These are phyloP conservation scores for Globisporangium paroecandrum DNA, from an alignment of 352 stramenopile genomes.

Conservation along the genomic window DNA sequence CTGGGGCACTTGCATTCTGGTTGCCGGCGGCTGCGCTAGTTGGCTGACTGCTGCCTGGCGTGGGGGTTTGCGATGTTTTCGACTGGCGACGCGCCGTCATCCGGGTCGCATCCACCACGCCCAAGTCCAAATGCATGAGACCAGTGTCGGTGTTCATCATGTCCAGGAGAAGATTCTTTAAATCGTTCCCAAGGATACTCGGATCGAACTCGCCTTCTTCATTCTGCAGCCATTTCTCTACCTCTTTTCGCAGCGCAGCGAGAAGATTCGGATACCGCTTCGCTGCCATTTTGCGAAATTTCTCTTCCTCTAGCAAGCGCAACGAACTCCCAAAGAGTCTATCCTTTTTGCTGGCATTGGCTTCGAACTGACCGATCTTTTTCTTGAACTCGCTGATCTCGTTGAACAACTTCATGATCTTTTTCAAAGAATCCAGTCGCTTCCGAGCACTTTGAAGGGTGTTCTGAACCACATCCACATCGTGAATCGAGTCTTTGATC, in stretches of 20 bases:
- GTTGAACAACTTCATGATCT: conserved; percentile 75
- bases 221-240: conserved; percentile 71
- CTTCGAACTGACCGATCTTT: conserved; percentile 74
- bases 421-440: conserved; percentile 65
- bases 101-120: conserved; percentile 33
- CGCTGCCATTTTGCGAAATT: conserved; percentile 66
- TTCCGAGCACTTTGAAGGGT: conserved; percentile 52
- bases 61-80: conserved; percentile 30
- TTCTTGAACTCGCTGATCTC: conserved; percentile 69
- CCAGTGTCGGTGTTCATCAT: conserved; percentile 83
- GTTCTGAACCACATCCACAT: conserved; percentile 42
- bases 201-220: conserved; percentile 72
- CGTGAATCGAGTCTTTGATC: conserved; percentile 39
- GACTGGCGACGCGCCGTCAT: conserved; percentile 30
- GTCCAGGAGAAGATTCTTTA: conserved; percentile 69
- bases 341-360: conserved; percentile 65
- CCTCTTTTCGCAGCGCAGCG: conserved; percentile 51
- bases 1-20: conserved; percentile 17
- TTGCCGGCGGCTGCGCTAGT: conserved; percentile 14
- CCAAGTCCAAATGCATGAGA: conserved; percentile 82
- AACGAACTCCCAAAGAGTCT: conserved; percentile 73
- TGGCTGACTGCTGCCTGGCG: conserved; percentile 20
- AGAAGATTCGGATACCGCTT: conserved; percentile 66
- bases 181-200: conserved; percentile 60
- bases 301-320: conserved; percentile 72